A percentile compares a stretch with the other conserved stretches of the same genome.
Evolutionary conservation across 768 basidiomycete species (phyloP).

Genomic region (Leccinum uliginosum): DNA sequence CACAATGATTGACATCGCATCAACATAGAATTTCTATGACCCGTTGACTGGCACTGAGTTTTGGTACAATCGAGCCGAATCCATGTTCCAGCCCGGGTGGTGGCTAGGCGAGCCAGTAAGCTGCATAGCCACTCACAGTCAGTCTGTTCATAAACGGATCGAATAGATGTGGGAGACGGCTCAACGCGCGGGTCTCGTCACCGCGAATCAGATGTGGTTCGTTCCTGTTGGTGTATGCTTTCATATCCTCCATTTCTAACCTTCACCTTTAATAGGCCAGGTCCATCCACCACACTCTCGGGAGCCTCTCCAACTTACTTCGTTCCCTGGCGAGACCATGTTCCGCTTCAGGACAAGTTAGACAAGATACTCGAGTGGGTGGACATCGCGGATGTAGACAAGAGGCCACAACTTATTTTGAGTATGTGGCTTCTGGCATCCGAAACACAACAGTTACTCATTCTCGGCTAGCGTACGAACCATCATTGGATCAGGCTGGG

Average conservation of each 20-base stretch:
- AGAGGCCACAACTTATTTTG: slow-evolving; percentile 74
- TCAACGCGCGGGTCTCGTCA: slow-evolving; percentile 61
- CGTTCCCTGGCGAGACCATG: slow-evolving; percentile 67
- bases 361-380: slow-evolving; percentile 80
- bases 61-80: slow-evolving; percentile 60
- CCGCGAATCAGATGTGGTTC: slow-evolving; percentile 92
- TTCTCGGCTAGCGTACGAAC: slow-evolving; percentile 61
- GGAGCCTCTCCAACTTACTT: slow-evolving; percentile 72
- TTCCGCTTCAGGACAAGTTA: slow-evolving; percentile 60
- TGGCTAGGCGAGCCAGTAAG: slow-evolving; percentile 88
- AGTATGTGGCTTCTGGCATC: slow-evolving; percentile 37
- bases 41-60: slow-evolving; percentile 60
- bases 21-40: slow-evolving; percentile 79
- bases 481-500: slow-evolving; percentile 82
- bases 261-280: slow-evolving; percentile 52
- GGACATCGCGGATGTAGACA: slow-evolving; percentile 59
- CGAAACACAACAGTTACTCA: not conserved
- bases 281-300: slow-evolving; percentile 65
- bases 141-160: not conserved
- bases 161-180: slow-evolving; percentile 89
- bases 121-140: slow-evolving; percentile 3
- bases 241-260: not conserved
- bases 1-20: not conserved
- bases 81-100: slow-evolving; percentile 68
- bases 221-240: slow-evolving; percentile 20